These are phyloP conservation scores for Aeschynomene evenia DNA, from an alignment of 306 rosid species.

Conservation along the genomic window DNA sequence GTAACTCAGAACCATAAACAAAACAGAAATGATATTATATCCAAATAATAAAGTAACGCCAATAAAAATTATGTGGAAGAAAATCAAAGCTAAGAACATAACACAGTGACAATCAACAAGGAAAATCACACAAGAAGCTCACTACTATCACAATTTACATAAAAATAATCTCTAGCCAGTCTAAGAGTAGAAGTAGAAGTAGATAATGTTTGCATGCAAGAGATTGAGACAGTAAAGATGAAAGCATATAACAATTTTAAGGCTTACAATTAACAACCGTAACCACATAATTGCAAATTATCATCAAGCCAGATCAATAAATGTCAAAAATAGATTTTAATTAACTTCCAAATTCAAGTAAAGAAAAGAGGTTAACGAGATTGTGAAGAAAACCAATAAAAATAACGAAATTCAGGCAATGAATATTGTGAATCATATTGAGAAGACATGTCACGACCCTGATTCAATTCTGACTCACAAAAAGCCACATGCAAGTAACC, in stretches of 20 bases:
- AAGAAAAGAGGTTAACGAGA: neutral
- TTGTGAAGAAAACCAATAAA: neutral
- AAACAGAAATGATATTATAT: neutral
- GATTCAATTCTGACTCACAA: neutral
- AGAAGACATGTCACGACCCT: neutral
- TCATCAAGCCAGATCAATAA: conserved; percentile 14
- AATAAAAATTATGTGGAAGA: neutral
- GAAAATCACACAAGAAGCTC: neutral
- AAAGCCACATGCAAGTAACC: conserved; percentile 8
- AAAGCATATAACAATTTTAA: neutral
- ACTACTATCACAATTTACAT: neutral
- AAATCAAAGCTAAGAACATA: neutral
- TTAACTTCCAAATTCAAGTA: neutral
- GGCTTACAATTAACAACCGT: neutral
- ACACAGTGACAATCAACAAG: neutral
- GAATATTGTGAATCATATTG: neutral
- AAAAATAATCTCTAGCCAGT: neutral
- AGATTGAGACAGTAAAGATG: neutral
- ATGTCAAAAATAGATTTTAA: neutral
- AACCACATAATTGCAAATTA: conserved; percentile 3
- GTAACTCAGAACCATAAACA: conserved; percentile 2
- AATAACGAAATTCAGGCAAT: neutral
- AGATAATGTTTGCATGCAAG: neutral
- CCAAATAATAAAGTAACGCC: neutral
- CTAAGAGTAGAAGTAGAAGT: neutral